Evolutionary conservation across 176 grass and related monocot species (phyloP), one percentile per base, ranked within the genome.

Genomic region (Carex myosuroides): DNA sequence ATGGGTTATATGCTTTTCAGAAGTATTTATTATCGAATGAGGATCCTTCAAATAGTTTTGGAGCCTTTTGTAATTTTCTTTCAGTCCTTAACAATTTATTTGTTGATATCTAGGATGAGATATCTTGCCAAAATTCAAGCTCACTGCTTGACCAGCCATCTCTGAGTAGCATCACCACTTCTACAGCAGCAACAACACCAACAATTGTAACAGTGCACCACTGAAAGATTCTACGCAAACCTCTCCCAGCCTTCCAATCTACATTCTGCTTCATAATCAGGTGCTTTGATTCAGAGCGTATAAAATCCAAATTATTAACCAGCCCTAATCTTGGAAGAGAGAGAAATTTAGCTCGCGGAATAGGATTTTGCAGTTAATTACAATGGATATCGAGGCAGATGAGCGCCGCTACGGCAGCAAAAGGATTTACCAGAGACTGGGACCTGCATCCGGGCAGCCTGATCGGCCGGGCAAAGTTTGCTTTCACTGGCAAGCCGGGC

Each of bases 401-500:
- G 85, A 82, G 13, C 56, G 33, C 11, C 53, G 85, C 14, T 33
- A 29, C 12, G 85, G 85, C 17, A 44, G 69, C 13, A 87, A 87
- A 63, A 30, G 85, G 53, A 52, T 82, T 35, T 61, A 82, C 37
- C 52, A 82, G 41, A 37, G 85, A 13, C 8, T 81, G 52, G 78
- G 79, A 1, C 60, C 84, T 1, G 10, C 60, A 8, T 53, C 71
- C 10, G 48, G 21, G 1, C 71, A 75, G 60, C 46, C 74, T 22
- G 82, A 82, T 56, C 24, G 62, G 37, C 50, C 57, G 5, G 80
- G 86, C n/a, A 95, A 85, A 81, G 93, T 99, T 56, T 99, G 97
- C 88, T 88, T 72, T 81, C 89, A 87, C 64, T 99, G 97, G 97
- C 90, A 86, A 68, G 91, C 90, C 2, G 97, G 97, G 60, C 91